Conservation (phyloP, 2,329 filamentous ascomycete species). For the Aciculosporium take region DNA sequence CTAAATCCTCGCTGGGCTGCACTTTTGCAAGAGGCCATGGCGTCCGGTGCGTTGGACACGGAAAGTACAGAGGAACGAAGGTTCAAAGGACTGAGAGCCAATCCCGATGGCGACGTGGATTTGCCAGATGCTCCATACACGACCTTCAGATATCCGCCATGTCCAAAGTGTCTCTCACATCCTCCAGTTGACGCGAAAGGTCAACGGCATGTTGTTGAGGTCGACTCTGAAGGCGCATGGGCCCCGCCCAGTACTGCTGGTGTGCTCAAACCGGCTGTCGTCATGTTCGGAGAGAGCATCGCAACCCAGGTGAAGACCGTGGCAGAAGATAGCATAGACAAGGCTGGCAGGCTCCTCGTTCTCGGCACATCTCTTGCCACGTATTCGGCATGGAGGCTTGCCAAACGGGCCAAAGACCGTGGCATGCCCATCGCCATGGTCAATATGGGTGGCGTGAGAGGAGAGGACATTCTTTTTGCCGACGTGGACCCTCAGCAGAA, state of each 20-base stretch:
- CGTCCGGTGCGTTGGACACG: conserved; percentile 60
- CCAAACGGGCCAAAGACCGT: conserved; percentile 66
- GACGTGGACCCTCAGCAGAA: conserved; percentile 36
- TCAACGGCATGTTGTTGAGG: conserved; percentile 42
- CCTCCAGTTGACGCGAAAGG: conserved; percentile 45
- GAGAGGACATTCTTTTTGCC: conserved; percentile 58
- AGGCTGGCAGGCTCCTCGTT: conserved; percentile 59
- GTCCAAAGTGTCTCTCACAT: conserved; percentile 58
- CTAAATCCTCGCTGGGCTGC: conserved; percentile 79
- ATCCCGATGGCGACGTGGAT: conserved; percentile 91
- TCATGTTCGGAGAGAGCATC: conserved; percentile 95
- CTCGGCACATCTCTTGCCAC: conserved; percentile 86
- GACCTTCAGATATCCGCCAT: conserved; percentile 82
- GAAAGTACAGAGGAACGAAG: conserved; percentile 59
- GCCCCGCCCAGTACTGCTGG: conserved; percentile 50
- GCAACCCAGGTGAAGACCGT: conserved; percentile 50
- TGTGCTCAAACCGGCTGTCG: conserved; percentile 80
- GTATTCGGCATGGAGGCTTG: conserved; percentile 86
- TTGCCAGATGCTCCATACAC: conserved; percentile 75
- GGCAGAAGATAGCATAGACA: conserved; percentile 69
- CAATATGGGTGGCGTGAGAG: conserved; percentile 73
- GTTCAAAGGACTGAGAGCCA: conserved; percentile 60
- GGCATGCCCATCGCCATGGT: conserved; percentile 77
- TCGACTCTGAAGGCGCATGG: conserved; percentile 75
- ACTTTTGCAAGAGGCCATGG: conserved; percentile 59